Conservation (phyloP, 768 basidiomycete species). For the Amyloporia xantha region DNA sequence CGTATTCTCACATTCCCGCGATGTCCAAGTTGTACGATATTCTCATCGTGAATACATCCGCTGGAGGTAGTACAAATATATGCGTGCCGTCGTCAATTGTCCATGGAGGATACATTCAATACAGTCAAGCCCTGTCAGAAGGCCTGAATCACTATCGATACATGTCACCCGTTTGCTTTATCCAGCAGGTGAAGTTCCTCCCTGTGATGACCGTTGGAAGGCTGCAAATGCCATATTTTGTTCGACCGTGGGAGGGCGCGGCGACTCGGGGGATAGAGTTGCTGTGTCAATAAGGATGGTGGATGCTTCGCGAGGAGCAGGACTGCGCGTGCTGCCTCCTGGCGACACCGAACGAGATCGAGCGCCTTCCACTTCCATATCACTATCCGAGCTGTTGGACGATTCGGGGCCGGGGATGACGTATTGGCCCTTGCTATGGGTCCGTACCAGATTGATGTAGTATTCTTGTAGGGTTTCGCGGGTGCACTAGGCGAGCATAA, state of each 20-base stretch:
- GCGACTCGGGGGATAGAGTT: slow-evolving; percentile 34
- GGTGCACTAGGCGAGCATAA: slow-evolving; percentile 63
- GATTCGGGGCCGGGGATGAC: slow-evolving; percentile 39
- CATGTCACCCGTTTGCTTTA: neutral
- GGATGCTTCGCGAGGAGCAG: slow-evolving; percentile 24
- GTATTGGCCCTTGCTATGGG: slow-evolving; percentile 62
- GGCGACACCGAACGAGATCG: slow-evolving; percentile 51
- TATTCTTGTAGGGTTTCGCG: slow-evolving; percentile 88
- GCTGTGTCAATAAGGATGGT: slow-evolving; percentile 33
- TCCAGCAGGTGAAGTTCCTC: too few relatives aligned
- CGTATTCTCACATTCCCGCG: slow-evolving; percentile 16
- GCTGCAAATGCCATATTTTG: slow-evolving; percentile 81
- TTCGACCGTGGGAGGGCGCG: slow-evolving; percentile 64
- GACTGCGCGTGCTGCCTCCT: slow-evolving; percentile 24
- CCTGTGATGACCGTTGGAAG: slow-evolving; percentile 28
- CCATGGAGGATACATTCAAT: too few relatives aligned
- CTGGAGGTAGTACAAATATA: slow-evolving; percentile 10
- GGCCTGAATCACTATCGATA: slow-evolving; percentile 1
- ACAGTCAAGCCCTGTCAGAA: too few relatives aligned
- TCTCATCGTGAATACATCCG: slow-evolving; percentile 11
- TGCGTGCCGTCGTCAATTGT: neutral
- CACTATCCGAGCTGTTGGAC: slow-evolving; percentile 29
- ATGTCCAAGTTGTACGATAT: slow-evolving; percentile 19
- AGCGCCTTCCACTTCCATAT: slow-evolving; percentile 40
- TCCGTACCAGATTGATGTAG: slow-evolving; percentile 88